These are phyloP conservation scores for Sordariomycetes sp. DNA, from an alignment of 2,329 filamentous ascomycete genomes.

Conservation along the genomic window DNA sequence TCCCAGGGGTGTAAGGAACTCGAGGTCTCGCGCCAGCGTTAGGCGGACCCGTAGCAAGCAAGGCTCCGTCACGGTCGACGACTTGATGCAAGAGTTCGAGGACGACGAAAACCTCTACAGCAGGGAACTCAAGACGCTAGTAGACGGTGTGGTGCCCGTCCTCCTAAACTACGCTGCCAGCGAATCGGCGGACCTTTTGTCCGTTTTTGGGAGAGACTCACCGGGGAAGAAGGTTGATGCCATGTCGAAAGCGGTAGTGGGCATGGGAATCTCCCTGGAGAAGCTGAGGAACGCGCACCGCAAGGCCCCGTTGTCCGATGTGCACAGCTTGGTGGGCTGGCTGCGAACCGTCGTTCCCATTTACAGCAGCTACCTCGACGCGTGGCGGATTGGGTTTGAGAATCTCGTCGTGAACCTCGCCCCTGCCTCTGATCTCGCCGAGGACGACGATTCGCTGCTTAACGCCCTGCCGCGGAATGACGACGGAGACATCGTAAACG, in stretches of 20 bases:
- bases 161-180: constrained; percentile 77
- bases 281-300: constrained; percentile 72
- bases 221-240: constrained; percentile 42
- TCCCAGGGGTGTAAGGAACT: constrained; percentile 33
- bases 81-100: constrained; percentile 69
- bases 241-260: constrained; percentile 77
- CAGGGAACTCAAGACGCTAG: constrained; percentile 82
- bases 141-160: constrained; percentile 91
- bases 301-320: constrained; percentile 64
- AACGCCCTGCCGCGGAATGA: constrained; percentile 50
- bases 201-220: constrained; percentile 53
- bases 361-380: constrained; percentile 76
- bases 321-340: constrained; percentile 68
- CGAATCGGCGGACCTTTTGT: constrained; percentile 50
- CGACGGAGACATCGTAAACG: constrained; percentile 57
- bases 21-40: constrained; percentile 64
- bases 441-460: constrained; percentile 50
- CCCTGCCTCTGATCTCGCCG: constrained; percentile 41
- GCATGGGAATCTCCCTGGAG: constrained; percentile 87
- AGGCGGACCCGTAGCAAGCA: constrained; percentile 60
- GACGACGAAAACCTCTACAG: constrained; percentile 82
- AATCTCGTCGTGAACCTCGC: constrained; percentile 90
- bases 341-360: constrained; percentile 65
- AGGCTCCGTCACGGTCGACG: constrained; percentile 58
- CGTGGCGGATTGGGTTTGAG: constrained; percentile 89